phyloP scores from a whole-genome alignment of 2,329 filamentous ascomycete species.

The Lachnellula hyalina region DNA sequence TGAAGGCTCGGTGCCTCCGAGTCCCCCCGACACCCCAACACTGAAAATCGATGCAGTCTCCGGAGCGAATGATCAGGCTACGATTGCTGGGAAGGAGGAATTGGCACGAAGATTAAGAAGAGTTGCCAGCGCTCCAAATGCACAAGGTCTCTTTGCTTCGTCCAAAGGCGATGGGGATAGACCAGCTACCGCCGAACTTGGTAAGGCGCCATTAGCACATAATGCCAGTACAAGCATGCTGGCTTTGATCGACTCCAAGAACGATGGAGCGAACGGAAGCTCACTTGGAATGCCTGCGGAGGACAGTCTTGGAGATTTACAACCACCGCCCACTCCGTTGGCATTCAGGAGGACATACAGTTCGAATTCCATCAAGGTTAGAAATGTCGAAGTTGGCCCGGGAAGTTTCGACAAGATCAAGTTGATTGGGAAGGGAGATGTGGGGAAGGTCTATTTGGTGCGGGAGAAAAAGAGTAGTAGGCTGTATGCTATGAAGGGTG shows the following conservation, averaged over 20 bases:
- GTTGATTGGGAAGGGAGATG: conserved; percentile 96
- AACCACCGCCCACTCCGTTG: conserved; percentile 61
- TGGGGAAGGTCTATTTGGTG: conserved; percentile 96
- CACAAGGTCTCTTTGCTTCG: conserved; percentile 79
- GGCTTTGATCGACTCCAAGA: conserved; percentile 41
- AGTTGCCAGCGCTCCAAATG: conserved; percentile 94
- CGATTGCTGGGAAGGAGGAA: conserved; percentile 82
- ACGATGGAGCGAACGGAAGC: conserved; percentile 33
- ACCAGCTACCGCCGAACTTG: conserved; percentile 79
- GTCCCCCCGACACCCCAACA: conserved; percentile 83
- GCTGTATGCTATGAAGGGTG: conserved; percentile 98
- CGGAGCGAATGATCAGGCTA: conserved; percentile 58
- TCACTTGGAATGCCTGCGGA: conserved; percentile 38
- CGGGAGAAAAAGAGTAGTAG: conserved; percentile 95
- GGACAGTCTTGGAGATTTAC: conserved; percentile 55
- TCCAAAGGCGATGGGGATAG: conserved; percentile 56
- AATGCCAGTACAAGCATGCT: conserved; percentile 47
- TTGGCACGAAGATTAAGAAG: conserved; percentile 85
- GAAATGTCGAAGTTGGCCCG: conserved; percentile 92
- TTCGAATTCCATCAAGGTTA: conserved; percentile 97
- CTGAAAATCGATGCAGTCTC: conserved; percentile 67
- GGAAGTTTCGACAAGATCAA: conserved; percentile 99
- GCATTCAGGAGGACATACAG: conserved; percentile 94
- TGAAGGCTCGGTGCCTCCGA: conserved; percentile 85
- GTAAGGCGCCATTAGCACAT: conserved; percentile 70